Base-by-base conservation (phyloP, 345 rosid genomes). In the Citropsis articulata region DNA sequence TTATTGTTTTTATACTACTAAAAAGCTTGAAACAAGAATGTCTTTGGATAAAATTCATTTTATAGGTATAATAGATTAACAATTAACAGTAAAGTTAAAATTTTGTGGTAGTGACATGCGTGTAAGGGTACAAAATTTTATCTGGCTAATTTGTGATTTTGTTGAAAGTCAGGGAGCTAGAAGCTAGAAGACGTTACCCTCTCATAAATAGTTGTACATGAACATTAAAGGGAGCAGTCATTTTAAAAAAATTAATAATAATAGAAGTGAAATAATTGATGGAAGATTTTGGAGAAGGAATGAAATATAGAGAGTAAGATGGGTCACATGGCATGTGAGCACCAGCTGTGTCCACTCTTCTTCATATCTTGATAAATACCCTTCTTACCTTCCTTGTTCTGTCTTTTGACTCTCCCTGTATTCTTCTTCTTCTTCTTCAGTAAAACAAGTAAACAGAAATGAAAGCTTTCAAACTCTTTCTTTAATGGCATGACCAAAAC, bases 311-410 rank as follows among this genome's bases (percentile, higher is more conserved):
- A 27, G 76, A 64, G 81, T 75, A 71, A 76, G 81, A 79, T 33
- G 85, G 73, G 82, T 89, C 90, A 91, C 94, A 91, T 89, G 97
- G 91, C 97, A 91, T 91, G 97, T 90, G 93, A 91, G 84, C 82
- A 90, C 88, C 97, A 92, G 97, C 96, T 87, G 93, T 88, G 88
- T 81, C 91, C 90, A 83, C 89, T 89, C 85, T 86, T 77, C 88
- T 86, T 30, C 38, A 28, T 2, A 25, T 62, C 35, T 63, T 14
- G 88, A 88, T 89, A 90, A 87, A 86, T 85, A 85, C 92, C 90
- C 87, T 84, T 83, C 87, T 89, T 78, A 75, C 85, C 84, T 25
- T 76, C 81, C 84, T 75, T 36, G 33, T 73, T 76, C 45, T 9
- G 83, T 71, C 86, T 87, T 91, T 82, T 86, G 85, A 79, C 86